Evolutionary conservation across 805 yeast genomes (phyloP).

Genomic region (Kregervanrija delftensis): DNA sequence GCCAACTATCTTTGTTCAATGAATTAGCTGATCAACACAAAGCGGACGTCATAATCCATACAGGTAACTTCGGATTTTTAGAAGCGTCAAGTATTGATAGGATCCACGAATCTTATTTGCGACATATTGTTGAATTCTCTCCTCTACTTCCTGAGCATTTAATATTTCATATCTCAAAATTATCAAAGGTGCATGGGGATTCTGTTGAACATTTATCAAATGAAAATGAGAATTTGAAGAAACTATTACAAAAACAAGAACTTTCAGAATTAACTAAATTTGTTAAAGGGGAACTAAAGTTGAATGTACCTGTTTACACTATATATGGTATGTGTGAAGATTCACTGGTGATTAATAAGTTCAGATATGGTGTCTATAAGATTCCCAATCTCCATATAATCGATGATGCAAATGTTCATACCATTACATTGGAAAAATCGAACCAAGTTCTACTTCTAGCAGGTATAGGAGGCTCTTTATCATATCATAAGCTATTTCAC

Average conservation of each 20-base stretch:
- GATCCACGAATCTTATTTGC: slow-evolving; percentile 50
- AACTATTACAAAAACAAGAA: slow-evolving; percentile 27
- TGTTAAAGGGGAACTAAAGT: slow-evolving; percentile 33
- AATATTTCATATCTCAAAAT: slow-evolving; percentile 44
- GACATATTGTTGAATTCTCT: slow-evolving; percentile 63
- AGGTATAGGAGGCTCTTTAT: slow-evolving; percentile 69
- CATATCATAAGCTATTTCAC: slow-evolving; percentile 62
- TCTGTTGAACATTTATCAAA: slow-evolving; percentile 31
- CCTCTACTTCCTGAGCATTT: slow-evolving; percentile 45
- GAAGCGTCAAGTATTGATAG: slow-evolving; percentile 47
- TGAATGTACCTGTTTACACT: slow-evolving; percentile 63
- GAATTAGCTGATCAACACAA: slow-evolving; percentile 37
- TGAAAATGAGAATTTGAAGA: slow-evolving; percentile 31
- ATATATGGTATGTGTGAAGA: slow-evolving; percentile 77
- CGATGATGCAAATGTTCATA: slow-evolving; percentile 48
- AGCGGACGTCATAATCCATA: slow-evolving; percentile 54
- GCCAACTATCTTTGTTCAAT: slow-evolving; percentile 43
- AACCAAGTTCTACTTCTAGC: slow-evolving; percentile 47
- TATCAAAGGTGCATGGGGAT: slow-evolving; percentile 40
- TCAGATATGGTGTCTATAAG: slow-evolving; percentile 44
- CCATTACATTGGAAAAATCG: slow-evolving; percentile 30
- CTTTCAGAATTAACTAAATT: slow-evolving; percentile 49
- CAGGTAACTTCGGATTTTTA: slow-evolving; percentile 78
- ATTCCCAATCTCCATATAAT: slow-evolving; percentile 55
- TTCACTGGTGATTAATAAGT: slow-evolving; percentile 55